Base-by-base conservation (phyloP, 192 early-diverging fungal genomes). In the Coemansia sp. region DNA sequence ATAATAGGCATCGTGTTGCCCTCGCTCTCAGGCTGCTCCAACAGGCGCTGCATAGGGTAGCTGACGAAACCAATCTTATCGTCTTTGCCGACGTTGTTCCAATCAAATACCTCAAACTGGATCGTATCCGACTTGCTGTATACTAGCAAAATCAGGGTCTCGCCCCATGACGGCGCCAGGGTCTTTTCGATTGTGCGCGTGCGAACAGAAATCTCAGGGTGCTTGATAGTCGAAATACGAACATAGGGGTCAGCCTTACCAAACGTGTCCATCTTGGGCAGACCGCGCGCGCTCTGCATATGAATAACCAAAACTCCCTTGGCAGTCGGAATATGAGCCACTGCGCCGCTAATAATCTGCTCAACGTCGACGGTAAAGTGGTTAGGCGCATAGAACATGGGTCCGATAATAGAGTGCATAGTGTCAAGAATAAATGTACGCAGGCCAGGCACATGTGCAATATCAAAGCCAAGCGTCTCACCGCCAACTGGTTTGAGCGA, bases 201-300 rank as follows among this genome's bases (percentile, higher is more conserved):
- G 9, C 85, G 67, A 14, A 73, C 87, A 3, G 91, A 62, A 35
- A 84, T 87, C 61, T 86, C 86, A 13, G 89, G 88, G 57, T 91
- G 90, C 58, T 88, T 91, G 63, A 96, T 78, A 10, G 84, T 87
- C 58, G 76, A 73, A 23, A 98, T 78, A 13, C 75, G 78, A 55
- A 91, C 84, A 70, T 94, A 96, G 28, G 98, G 98, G 75, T 99
- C 98, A 21, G 91, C 88, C 66, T 87, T 91, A 68, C 95, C 94
- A 62, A 95, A 88, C 17, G 92, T 80, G 74, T 98, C 98, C 28
- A 85, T 78, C 77, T 97, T 97, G 76, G 89, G 92, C 62, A 99
- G 76, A 8, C 87, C 87, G 52, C 88, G 90, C 23, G 92, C 98
- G 40, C 89, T 88, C 65, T 91, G 88, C 42, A 99, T 77, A 35